Conservation (phyloP, 208 protist genomes). For the Acanthamoeba culbertsoni region DNA sequence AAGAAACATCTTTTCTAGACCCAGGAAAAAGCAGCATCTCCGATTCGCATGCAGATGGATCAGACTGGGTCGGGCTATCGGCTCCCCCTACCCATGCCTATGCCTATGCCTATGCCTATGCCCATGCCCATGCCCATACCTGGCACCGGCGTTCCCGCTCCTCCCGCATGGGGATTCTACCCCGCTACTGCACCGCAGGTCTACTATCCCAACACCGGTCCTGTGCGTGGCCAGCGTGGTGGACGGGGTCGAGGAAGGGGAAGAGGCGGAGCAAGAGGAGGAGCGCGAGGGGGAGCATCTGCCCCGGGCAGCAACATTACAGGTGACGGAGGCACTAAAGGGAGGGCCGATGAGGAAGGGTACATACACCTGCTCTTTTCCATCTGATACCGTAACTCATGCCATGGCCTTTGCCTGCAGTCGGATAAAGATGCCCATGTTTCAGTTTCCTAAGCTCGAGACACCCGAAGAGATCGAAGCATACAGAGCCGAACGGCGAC, state of each 20-base stretch:
- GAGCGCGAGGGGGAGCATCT: not conserved
- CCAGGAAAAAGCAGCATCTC: not conserved
- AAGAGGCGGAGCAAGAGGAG: not conserved
- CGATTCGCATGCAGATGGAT: not conserved
- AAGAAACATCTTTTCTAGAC: not conserved
- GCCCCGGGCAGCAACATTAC: too few species aligned
- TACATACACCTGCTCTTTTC: not conserved
- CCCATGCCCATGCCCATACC: not conserved
- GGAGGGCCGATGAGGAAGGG: not conserved
- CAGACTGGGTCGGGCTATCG: not conserved
- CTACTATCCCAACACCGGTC: not conserved
- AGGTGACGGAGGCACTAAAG: not conserved
- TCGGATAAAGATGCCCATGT: not conserved
- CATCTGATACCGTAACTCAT: not conserved
- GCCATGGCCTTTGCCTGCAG: not conserved
- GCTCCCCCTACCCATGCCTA: not conserved
- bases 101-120: not conserved
- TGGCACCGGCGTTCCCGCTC: not conserved
- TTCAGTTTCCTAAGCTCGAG: not conserved
- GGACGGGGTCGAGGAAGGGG: not conserved
- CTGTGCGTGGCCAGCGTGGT: not conserved
- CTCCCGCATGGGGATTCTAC: not conserved
- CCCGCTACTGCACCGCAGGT: not conserved
- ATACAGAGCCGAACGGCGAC: not conserved
- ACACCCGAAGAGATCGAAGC: constrained; percentile 42